A percentile compares a stretch with the other conserved stretches of the same genome.
These are phyloP conservation scores for Suhomyces panamericanus DNA, from an alignment of 1,139 yeast genomes.

Conservation along the genomic window DNA sequence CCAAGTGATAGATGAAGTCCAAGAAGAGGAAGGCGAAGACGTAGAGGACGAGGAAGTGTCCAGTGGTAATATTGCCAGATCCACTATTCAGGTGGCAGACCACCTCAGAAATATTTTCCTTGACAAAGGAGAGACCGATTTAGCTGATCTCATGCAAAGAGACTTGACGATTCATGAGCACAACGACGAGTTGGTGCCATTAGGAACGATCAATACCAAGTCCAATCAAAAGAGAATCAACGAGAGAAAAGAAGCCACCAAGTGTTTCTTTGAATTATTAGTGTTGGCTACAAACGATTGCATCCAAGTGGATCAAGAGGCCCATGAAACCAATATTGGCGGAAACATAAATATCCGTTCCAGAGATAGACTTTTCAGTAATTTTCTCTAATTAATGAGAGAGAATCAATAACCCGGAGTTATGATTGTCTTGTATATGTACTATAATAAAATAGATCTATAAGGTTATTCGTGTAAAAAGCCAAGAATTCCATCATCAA, in stretches of 20 bases:
- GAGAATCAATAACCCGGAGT: constrained; percentile 7
- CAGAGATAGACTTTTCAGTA: constrained; percentile 49
- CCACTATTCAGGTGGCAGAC: constrained; percentile 58
- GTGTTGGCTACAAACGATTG: constrained; percentile 82
- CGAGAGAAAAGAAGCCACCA: constrained; percentile 63
- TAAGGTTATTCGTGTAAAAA: constrained; percentile 7
- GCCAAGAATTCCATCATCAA: constrained; percentile 14
- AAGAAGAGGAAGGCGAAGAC: constrained; percentile 14
- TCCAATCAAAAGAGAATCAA: constrained; percentile 23
- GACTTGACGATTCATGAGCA: constrained; percentile 29
- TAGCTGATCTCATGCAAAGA: constrained; percentile 43
- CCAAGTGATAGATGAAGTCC: constrained; percentile 8
- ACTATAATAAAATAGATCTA: constrained; percentile 12
- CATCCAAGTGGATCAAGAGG: constrained; percentile 57
- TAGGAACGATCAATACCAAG: constrained; percentile 27
- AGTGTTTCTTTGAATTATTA: constrained; percentile 78
- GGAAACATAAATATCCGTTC: constrained; percentile 58
- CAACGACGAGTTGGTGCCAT: constrained; percentile 23
- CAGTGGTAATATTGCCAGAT: constrained; percentile 32
- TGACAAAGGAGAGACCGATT: constrained; percentile 25
- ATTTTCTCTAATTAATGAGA: constrained; percentile 28
- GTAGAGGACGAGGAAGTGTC: constrained; percentile 16
- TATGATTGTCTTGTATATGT: constrained; percentile 17
- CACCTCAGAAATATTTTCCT: constrained; percentile 44
- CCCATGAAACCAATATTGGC: constrained; percentile 43